These are phyloP conservation scores for Penicillium fimorum DNA, from an alignment of 495 filamentous ascomycete genomes.

Conservation along the genomic window DNA sequence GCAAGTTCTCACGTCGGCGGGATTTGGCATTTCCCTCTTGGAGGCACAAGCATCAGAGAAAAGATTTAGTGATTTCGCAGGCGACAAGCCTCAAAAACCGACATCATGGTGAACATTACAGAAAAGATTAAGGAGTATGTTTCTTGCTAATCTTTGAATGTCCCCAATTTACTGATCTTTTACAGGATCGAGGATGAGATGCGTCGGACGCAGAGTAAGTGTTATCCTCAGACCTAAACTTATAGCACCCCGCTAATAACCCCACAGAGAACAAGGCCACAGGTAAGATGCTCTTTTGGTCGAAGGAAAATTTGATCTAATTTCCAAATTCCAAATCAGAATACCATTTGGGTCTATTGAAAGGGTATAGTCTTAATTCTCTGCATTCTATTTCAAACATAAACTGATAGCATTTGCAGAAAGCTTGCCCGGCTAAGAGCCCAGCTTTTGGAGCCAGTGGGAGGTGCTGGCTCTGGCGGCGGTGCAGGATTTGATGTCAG, in stretches of 20 bases:
- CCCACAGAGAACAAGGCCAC: conserved; percentile 96
- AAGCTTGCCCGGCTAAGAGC: conserved; percentile 95
- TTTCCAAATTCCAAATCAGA: conserved; percentile 52
- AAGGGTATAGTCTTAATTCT: conserved; percentile 62
- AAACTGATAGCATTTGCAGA: conserved; percentile 43
- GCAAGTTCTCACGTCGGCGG: conserved; percentile 15
- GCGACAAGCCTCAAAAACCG: conserved; percentile 38
- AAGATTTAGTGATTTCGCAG: conserved; percentile 13
- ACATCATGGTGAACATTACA: conserved; percentile 98
- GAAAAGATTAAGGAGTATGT: conserved; percentile 98
- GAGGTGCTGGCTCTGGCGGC: conserved; percentile 67
- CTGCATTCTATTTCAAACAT: neutral
- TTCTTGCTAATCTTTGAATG: conserved; percentile 1
- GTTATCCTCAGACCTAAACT: conserved; percentile 12
- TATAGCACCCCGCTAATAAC: conserved; percentile 37
- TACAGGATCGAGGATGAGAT: conserved; percentile 99
- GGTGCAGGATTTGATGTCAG: conserved; percentile 93
- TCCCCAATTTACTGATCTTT: conserved; percentile 13
- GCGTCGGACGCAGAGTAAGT: conserved; percentile 91
- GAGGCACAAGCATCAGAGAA: conserved; percentile 6
- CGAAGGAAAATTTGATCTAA: conserved; percentile 15
- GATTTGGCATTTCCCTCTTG: conserved; percentile 25
- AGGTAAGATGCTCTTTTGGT: conserved; percentile 52
- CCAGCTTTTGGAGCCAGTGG: conserved; percentile 88
- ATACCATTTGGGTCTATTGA: conserved; percentile 96